Conservation (phyloP, 345 rosid species). For the Murraya paniculata region DNA sequence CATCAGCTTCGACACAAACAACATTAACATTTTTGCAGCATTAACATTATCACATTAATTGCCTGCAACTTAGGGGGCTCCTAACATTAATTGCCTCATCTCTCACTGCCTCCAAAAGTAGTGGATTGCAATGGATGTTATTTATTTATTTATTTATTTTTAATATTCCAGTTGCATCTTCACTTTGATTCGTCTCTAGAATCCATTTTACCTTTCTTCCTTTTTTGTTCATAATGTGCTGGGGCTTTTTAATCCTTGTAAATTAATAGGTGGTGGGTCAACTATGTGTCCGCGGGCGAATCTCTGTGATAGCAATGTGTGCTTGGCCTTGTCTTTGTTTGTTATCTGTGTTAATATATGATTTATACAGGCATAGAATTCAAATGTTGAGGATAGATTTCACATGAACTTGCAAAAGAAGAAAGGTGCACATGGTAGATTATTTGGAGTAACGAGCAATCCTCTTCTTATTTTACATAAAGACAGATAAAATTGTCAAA, state of each 20-base stretch:
- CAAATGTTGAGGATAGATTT: not conserved
- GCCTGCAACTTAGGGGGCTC: no score
- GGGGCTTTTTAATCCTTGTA: not conserved
- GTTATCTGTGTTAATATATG: not conserved
- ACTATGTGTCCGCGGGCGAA: not conserved
- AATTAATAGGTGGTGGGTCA: not conserved
- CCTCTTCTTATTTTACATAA: not conserved
- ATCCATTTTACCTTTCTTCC: not conserved
- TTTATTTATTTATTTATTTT: no score
- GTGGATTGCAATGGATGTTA: not conserved
- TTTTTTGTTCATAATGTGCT: not conserved
- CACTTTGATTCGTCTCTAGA: not conserved
- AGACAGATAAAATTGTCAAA: not conserved
- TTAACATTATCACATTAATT: no score
- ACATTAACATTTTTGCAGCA: no score
- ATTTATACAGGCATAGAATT: not conserved
- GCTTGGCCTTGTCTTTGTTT: not conserved
- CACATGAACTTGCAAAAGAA: slow-evolving; percentile 11
- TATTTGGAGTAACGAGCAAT: not conserved
- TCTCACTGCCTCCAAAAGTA: no score
- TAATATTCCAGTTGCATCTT: no score
- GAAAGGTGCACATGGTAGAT: not conserved
- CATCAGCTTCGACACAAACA: no score
- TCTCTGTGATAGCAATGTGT: not conserved
- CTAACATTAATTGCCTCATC: no score